Base-by-base conservation (phyloP, 768 basidiomycete species). In the Udeniomyces megalosporus region DNA sequence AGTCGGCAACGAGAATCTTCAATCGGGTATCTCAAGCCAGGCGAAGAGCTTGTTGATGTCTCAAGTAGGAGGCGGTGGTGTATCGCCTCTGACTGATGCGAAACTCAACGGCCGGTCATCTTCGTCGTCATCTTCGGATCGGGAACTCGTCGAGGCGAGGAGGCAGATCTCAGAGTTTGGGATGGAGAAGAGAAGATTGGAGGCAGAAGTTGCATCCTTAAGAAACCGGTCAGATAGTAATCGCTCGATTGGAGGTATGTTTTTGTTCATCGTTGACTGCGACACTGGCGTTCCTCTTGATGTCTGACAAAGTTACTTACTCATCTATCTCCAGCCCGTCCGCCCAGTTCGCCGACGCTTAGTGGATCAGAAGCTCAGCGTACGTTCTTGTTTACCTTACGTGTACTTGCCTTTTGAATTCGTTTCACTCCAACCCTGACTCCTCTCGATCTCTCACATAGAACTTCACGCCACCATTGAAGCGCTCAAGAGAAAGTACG, bases 1-100 rank as follows among this genome's bases (percentile, higher is more conserved):
- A 67, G 71, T 76, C 8, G 78, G 79, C 0, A 84, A 85, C 67
- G 80, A 81, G 31, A 78, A 79, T 45, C 70, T 83, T 53, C 75
- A 77, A 48, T 76, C 77, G 54, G 81, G 83, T 55, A 72, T 82
- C 67, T 75, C 75, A 1, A 66, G 71, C 3, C 77, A 50, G 58
- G 46, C 58, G 29, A 34, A 38, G 47, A 35, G n/a, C 26, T 44
- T 59, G 1, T 29, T n/a, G n/a, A n/a, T 34, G 17, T 45, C 11
- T 11, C 58, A 59, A 24, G 44, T 31, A 26, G n/a, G 29, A 29
- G 26, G 14, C 12, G 34, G 26, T 29, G 29, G 31, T 1, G 28
- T 44, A 4, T 57, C 38, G 20, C 26, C 55, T 2, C 38, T 42
- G 17, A 42, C 38, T 8, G 38, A 42, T 42, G 38, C 10, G 10